phyloP scores from a whole-genome alignment of 2,329 filamentous ascomycete species.

The Pseudogymnoascus sp. region DNA sequence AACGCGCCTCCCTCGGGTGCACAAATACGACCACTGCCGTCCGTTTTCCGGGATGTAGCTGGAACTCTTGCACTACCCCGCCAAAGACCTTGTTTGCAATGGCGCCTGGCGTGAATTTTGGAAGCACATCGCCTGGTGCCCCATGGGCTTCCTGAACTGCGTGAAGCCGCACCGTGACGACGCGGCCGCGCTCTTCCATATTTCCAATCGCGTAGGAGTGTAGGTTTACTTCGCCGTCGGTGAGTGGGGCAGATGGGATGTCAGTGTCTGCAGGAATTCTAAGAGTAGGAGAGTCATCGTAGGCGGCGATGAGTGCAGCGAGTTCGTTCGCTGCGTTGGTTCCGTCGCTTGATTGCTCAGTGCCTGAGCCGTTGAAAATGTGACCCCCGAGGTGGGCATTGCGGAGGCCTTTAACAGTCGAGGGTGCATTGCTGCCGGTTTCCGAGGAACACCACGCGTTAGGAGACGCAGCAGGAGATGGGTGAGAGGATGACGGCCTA shows the following conservation, averaged over 20 bases:
- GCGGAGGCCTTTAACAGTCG: neutral
- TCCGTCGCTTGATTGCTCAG: neutral
- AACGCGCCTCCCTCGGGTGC: neutral
- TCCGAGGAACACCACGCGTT: neutral
- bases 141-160: neutral
- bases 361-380: neutral
- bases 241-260: neutral
- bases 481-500: neutral
- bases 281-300: neutral
- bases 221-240: neutral
- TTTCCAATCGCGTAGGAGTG: neutral
- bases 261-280: neutral
- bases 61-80: conserved; percentile 10
- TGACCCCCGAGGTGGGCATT: neutral
- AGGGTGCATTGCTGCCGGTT: neutral
- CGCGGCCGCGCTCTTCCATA: neutral
- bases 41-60: neutral
- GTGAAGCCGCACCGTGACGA: conserved; percentile 9
- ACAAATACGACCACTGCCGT: conserved; percentile 11
- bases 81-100: conserved; percentile 10
- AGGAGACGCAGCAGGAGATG: neutral
- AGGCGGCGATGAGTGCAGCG: neutral
- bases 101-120: conserved; percentile 5
- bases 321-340: neutral
- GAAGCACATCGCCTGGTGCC: neutral